Conservation (phyloP, 2,329 filamentous ascomycete genomes). For the Paracoccidioides brasiliensis region DNA sequence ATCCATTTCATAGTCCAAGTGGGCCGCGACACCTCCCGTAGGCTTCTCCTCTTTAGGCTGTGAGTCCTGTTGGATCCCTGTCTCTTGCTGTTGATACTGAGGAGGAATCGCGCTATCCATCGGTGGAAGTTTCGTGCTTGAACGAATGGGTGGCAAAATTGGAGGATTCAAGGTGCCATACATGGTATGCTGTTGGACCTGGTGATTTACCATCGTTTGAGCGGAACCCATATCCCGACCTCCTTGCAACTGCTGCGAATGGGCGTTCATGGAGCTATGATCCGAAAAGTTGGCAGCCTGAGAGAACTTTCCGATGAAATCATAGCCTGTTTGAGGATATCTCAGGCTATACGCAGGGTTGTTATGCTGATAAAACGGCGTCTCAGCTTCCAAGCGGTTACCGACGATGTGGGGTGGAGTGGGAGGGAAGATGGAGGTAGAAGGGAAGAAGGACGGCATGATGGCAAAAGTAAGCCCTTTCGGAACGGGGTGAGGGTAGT, state of each 20-base stretch:
- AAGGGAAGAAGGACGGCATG: conserved; percentile 33
- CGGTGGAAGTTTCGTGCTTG: conserved; percentile 27
- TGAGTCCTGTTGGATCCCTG: conserved; percentile 16
- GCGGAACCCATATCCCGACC: conserved; percentile 22
- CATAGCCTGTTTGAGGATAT: conserved; percentile 31
- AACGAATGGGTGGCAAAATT: conserved; percentile 30
- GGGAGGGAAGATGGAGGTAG: conserved; percentile 29
- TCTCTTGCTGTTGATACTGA: conserved; percentile 31
- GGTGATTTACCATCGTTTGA: conserved; percentile 17
- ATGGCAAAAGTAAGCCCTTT: conserved; percentile 16
- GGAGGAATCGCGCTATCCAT: conserved; percentile 30
- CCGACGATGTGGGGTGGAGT: conserved; percentile 30
- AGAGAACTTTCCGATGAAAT: conserved; percentile 35
- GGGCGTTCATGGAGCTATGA: conserved; percentile 22
- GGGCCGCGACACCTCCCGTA: conserved; percentile 79
- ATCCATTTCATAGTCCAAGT: conserved; percentile 94
- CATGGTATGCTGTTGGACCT: conserved; percentile 19
- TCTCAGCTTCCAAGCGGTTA: conserved; percentile 27
- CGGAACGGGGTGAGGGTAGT: conserved; percentile 26
- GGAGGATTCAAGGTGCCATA: conserved; percentile 22
- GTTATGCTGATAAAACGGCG: conserved; percentile 26
- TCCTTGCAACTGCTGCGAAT: conserved; percentile 18
- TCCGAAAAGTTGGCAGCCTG: conserved; percentile 22
- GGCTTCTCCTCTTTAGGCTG: conserved; percentile 49
- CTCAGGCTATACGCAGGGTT: conserved; percentile 27